These are phyloP conservation scores for Hirsutella thompsonii DNA, from an alignment of 2,329 filamentous ascomycete species.

Conservation along the genomic window DNA sequence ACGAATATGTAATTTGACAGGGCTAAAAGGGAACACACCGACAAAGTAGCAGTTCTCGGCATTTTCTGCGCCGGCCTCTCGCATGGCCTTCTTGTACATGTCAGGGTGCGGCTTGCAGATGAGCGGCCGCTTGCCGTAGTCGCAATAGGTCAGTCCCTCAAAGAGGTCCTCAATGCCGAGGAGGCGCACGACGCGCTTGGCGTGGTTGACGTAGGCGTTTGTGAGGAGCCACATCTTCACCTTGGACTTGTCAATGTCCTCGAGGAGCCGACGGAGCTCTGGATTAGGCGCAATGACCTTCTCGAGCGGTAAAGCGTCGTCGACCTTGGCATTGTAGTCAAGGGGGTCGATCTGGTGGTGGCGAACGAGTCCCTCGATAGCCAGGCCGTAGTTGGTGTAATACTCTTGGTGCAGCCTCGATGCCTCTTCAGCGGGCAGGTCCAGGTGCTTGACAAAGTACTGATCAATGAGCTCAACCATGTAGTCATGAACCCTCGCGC, in stretches of 20 bases:
- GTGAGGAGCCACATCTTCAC: conserved; percentile 91
- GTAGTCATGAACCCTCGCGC: conserved; percentile 69
- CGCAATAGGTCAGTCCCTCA: conserved; percentile 89
- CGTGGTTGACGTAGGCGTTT: conserved; percentile 89
- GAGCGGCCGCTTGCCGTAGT: conserved; percentile 63
- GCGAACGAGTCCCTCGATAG: conserved; percentile 85
- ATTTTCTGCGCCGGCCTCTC: conserved; percentile 58
- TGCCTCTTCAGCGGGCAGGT: conserved; percentile 65
- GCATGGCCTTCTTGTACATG: conserved; percentile 85
- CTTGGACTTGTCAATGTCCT: conserved; percentile 71
- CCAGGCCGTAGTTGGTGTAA: conserved; percentile 93
- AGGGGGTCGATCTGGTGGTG: conserved; percentile 93
- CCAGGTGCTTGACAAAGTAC: conserved; percentile 56
- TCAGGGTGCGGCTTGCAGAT: conserved; percentile 75
- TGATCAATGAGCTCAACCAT: conserved; percentile 74
- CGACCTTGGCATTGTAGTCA: conserved; percentile 88
- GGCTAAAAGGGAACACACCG: conserved; percentile 40
- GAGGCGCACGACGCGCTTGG: conserved; percentile 65
- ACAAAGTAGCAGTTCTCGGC: conserved; percentile 80
- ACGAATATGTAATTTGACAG: not conserved
- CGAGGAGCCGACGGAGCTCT: conserved; percentile 59
- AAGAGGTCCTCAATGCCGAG: conserved; percentile 80
- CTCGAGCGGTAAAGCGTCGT: conserved; percentile 86
- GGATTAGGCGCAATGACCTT: conserved; percentile 69
- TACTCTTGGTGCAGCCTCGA: conserved; percentile 77